Base-by-base conservation (phyloP, 2,329 filamentous ascomycete species). In the Phyllachora maydis region DNA sequence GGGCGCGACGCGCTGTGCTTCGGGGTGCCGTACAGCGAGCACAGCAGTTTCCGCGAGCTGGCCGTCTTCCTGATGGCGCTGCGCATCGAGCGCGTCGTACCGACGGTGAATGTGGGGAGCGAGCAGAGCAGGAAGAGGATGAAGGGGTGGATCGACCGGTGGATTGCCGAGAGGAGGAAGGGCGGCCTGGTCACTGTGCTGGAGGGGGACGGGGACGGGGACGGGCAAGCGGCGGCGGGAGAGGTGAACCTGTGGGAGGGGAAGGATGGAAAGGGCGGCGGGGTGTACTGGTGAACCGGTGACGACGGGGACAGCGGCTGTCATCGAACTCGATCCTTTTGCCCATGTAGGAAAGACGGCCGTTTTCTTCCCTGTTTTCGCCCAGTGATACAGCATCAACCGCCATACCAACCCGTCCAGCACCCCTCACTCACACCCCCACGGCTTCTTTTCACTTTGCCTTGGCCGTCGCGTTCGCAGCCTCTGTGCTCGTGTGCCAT, bases 21-120 rank as follows among this genome's bases (percentile, higher is more conserved):
- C 35, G 83, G 81, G 1, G 88, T 95, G 3, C 88, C 88, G 3
- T 98, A 98, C 43, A 83, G 74, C 24, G 88, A 98, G 50, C 88
- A 98, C 45, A 88, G 77, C 44, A 90, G 78, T 30, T 98, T 98
- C 41, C 62, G 85, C 19, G 88, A 98, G 53, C 48, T 98, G 41
- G 85, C 81, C 1, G 73, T 95, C 63, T 98, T 98, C 41, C 66
- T 85, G 35, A 88, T 88, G 57, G 66, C 73, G 11, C 44, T 98
- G 43, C 56, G 77, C 27, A 90, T 98, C 33, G 82, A 85, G 32
- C 78, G 73, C 47, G 65, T 98, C 5, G 74, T 98, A 10, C 88
- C 88, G 0, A 98, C 88, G 0, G 88, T 98, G 4, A 95, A 98
- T 27, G 62, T 73, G 1, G 66, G 65, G 2, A 69, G 58, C 37